Base-by-base conservation (phyloP, 2,329 filamentous ascomycete genomes). In the Aspergillus ochraceus region DNA sequence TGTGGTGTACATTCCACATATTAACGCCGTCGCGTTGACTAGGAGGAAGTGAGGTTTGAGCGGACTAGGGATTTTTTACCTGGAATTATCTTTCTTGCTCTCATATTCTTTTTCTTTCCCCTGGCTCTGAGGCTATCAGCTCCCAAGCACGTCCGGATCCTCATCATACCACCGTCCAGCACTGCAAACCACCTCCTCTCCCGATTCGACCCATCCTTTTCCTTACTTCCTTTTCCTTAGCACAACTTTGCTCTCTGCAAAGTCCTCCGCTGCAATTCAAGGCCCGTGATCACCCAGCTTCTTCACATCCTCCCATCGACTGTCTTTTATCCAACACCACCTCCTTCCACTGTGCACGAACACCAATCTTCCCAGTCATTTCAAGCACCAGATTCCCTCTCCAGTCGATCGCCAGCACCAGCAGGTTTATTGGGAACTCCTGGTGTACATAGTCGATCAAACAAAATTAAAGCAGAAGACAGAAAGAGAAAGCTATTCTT, bases 401-500 rank as follows among this genome's bases (percentile, higher is more conserved):
- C 67, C 67, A 66, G 59, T 69, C 72, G 74, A 74, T 71, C 75
- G 74, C 76, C 76, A 82, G 77, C 90, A 93, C 89, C 90, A 92
- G 89, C 91, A 90, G 88, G 89, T 92, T 93, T 92, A 89, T 92
- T 91, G 81, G 84, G 89, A 90, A 86, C 85, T 85, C 82, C 84
- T 87, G 90, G 91, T 93, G 90, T 92, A 92, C 84, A 91, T 92
- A 92, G 76, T 69, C 71, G 74, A 76, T 74, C 74, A 71, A 61
- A 71, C 81, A 69, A 68, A 75, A 77, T 77, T 81, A 85, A 84
- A 85, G 77, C 81, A 78, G 79, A 80, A 78, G 79, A 76, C 80
- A 80, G 77, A 76, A 78, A 77, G 74, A 71, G 71, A 70, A 70
- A 77, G 74, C 73, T 81, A 69, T 73, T 73, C 66, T 73, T 67